Conservation (phyloP, 2,329 filamentous ascomycete species). For the Cladosporium sp. region DNA sequence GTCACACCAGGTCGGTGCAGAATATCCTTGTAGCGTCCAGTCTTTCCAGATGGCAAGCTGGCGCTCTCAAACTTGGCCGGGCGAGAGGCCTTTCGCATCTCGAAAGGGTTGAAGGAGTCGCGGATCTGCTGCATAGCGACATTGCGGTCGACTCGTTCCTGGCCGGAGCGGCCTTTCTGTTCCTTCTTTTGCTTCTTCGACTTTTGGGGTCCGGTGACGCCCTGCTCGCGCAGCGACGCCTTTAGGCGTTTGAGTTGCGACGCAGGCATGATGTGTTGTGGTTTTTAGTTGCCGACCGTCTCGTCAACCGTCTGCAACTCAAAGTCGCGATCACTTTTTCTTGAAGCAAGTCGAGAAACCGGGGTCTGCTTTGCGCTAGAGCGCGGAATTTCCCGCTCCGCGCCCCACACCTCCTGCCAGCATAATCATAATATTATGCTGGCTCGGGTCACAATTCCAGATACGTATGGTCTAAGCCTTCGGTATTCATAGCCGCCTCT, state of each 20-base stretch:
- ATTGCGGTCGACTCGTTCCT: slow-evolving; percentile 75
- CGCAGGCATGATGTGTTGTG: slow-evolving; percentile 68
- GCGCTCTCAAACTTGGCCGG: slow-evolving; percentile 79
- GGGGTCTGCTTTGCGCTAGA: slow-evolving; percentile 14
- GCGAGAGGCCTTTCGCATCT: slow-evolving; percentile 74
- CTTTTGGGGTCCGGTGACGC: slow-evolving; percentile 85
- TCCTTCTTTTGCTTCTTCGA: slow-evolving; percentile 93
- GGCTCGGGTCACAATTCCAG: background rate
- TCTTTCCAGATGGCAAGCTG: slow-evolving; percentile 22
- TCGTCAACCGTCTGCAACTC: background rate
- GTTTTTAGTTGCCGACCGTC: background rate
- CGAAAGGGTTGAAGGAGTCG: slow-evolving; percentile 97
- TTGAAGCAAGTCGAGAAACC: slow-evolving; percentile 12
- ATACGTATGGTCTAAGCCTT: background rate
- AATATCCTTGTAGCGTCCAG: slow-evolving; percentile 54
- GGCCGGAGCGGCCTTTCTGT: slow-evolving; percentile 59
- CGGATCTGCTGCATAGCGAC: slow-evolving; percentile 82
- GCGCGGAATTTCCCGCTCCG: background rate
- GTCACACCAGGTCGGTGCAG: slow-evolving; percentile 78
- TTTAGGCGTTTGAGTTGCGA: slow-evolving; percentile 97
- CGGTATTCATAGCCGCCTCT: background rate
- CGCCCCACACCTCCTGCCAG: background rate
- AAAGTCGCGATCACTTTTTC: slow-evolving; percentile 19
- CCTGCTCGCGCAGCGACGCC: slow-evolving; percentile 83
- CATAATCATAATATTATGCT: no score